Evolutionary conservation across 2,329 filamentous ascomycete genomes (phyloP).

Genomic region (Exophiala phaeomuriformis): DNA sequence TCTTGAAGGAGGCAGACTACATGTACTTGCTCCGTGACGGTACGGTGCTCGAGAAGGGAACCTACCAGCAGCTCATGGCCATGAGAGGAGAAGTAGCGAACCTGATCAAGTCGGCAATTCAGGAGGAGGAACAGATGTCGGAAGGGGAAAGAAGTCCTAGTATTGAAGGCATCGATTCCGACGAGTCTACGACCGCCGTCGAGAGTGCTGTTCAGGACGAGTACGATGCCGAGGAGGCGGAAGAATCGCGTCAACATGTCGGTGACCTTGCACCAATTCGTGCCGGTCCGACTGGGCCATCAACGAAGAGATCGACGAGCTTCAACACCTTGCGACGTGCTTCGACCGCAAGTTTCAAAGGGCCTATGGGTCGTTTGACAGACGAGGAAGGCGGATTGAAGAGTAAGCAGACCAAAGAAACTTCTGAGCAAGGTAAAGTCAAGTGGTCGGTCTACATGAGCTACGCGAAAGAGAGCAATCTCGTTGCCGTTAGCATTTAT

Average conservation of each 20-base stretch:
- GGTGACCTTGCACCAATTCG: conserved; percentile 72
- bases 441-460: conserved; percentile 94
- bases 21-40: conserved; percentile 80
- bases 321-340: conserved; percentile 77
- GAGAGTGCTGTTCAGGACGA: conserved; percentile 44
- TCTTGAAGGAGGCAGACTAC: conserved; percentile 81
- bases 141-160: conserved; percentile 30
- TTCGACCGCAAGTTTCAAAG: conserved; percentile 82
- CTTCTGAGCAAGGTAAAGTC: conserved; percentile 89
- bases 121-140: conserved; percentile 42
- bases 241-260: conserved; percentile 61
- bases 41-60: conserved; percentile 76
- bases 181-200: conserved; percentile 58
- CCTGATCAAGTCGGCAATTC: conserved; percentile 68
- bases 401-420: conserved; percentile 80
- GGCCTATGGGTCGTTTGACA: conserved; percentile 71
- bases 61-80: conserved; percentile 81
- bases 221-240: conserved; percentile 48
- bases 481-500: conserved; percentile 76
- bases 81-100: conserved; percentile 88
- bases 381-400: conserved; percentile 72
- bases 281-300: conserved; percentile 37
- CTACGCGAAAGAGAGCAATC: conserved; percentile 91
- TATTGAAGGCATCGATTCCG: conserved; percentile 40
- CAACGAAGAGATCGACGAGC: conserved; percentile 57